Conservation (phyloP, 2,329 filamentous ascomycete species). For the Colletotrichum filicis region DNA sequence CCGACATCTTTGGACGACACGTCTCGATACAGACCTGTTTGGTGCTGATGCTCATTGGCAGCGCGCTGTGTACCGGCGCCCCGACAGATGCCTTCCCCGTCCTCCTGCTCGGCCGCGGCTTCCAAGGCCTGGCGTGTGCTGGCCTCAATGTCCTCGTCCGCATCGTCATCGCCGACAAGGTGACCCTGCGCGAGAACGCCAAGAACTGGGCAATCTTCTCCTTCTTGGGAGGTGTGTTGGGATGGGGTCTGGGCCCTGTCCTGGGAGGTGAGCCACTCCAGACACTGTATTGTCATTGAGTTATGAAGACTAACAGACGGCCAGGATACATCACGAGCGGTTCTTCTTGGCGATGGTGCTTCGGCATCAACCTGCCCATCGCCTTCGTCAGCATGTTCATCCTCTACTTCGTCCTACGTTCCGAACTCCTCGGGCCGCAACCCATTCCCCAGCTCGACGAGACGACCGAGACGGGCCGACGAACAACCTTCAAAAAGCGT, state of each 20-base stretch:
- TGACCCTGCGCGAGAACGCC: conserved; percentile 69
- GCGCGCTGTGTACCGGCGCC: conserved; percentile 69
- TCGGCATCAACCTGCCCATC: conserved; percentile 71
- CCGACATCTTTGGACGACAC: conserved; percentile 74
- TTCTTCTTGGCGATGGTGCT: conserved; percentile 73
- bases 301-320: not conserved
- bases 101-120: conserved; percentile 69
- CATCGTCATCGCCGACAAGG: conserved; percentile 73
- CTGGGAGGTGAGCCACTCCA: conserved; percentile 59
- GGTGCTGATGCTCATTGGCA: conserved; percentile 68
- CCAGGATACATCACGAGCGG: conserved; percentile 58
- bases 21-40: conserved; percentile 70
- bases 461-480: conserved; percentile 45
- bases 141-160: conserved; percentile 70
- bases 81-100: conserved; percentile 65
- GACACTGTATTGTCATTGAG: no score
- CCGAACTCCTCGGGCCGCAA: conserved; percentile 66
- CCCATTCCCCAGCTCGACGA: conserved; percentile 57
- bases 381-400: conserved; percentile 61
- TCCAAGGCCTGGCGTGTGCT: conserved; percentile 71
- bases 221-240: conserved; percentile 64
- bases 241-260: conserved; percentile 70
- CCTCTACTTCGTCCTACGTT: conserved; percentile 66
- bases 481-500: conserved; percentile 52
- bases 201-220: conserved; percentile 72